Percentiles rank a stretch among this genome's conserved stretches.
Evolutionary conservation across 1,284 basidiomycete genomes (phyloP).

Genomic region (Ceraceosorus guamensis): DNA sequence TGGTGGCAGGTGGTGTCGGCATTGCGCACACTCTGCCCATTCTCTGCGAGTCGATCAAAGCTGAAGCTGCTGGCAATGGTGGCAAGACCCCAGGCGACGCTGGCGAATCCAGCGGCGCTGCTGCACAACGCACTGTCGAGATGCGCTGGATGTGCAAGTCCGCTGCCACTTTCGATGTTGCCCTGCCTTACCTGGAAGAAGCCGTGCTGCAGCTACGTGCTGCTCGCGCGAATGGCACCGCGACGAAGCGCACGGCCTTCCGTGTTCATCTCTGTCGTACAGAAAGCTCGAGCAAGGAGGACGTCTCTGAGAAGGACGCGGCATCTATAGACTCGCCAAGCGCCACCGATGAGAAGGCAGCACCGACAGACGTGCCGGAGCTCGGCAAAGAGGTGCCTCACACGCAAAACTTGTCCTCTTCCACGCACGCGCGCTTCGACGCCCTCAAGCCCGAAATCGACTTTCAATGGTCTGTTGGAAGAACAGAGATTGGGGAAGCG

Average conservation of each 20-base stretch:
- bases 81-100: background rate
- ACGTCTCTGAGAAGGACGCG: background rate
- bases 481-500: background rate
- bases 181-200: background rate
- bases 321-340: background rate
- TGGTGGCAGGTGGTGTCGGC: conserved; percentile 26
- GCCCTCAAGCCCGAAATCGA: background rate
- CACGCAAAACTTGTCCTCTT: background rate
- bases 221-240: background rate
- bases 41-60: conserved; percentile 4
- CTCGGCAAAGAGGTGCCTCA: background rate
- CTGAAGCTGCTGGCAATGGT: background rate
- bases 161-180: background rate
- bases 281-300: background rate
- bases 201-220: background rate
- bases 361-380: background rate
- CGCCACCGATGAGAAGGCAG: background rate
- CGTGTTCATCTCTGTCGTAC: background rate
- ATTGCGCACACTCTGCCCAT: conserved; percentile 27
- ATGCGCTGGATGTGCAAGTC: background rate
- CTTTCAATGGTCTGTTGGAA: background rate
- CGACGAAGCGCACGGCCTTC: background rate
- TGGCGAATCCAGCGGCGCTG: background rate
- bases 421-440: background rate
- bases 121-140: background rate